Base-by-base conservation (phyloP, 2,329 filamentous ascomycete genomes). In the Ceratocystis eucalypticola region DNA sequence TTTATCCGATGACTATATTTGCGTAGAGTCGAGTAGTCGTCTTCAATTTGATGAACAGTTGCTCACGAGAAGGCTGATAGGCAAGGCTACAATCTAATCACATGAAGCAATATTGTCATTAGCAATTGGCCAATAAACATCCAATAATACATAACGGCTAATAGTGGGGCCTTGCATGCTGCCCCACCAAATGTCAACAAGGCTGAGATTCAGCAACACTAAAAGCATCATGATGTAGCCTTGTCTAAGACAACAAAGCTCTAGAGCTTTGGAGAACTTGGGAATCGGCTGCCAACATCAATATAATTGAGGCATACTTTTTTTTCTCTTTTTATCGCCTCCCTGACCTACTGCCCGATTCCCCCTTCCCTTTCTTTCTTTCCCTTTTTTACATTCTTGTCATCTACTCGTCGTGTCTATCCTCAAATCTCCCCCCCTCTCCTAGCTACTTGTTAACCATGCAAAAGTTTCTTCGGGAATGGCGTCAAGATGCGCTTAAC, bases 401-500 rank as follows among this genome's bases (percentile, higher is more conserved):
- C 57, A 10, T 55, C 15, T 41, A 41, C 33, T 28, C 12, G 15
- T 30, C 53, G 5, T 22, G n/a, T 22, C 46, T n/a, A 22, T 22
- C 46, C 46, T 6, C 46, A 48, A 7, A n/a, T 22, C 46, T 10
- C 4, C 46, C 17, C 5, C 20, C 17, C n/a, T 7, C 46, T 22
- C 7, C 46, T 25, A 12, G 7, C n/a, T 10, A 5, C 48, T 22
- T 22, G 46, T 48, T 64, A 4, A 55, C 28, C 61, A 97, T 99
- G 94, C 91, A 97, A 80, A 87, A 86, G 73, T 96, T 93, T 77
- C 82, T 99, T 73, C 88, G 92, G 74, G 88, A 89, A 73, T 99
- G 94, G 94, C 85, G 92, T 74, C 90, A 96, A 77, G 91, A 96
- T 79, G 92, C 93, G 74, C 80, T 96, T 73, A 93, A 96, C 77